Percentiles rank a stretch among this genome's conserved stretches.
Evolutionary conservation across 495 filamentous ascomycete species (phyloP).

Genomic region (Tuber magnatum): DNA sequence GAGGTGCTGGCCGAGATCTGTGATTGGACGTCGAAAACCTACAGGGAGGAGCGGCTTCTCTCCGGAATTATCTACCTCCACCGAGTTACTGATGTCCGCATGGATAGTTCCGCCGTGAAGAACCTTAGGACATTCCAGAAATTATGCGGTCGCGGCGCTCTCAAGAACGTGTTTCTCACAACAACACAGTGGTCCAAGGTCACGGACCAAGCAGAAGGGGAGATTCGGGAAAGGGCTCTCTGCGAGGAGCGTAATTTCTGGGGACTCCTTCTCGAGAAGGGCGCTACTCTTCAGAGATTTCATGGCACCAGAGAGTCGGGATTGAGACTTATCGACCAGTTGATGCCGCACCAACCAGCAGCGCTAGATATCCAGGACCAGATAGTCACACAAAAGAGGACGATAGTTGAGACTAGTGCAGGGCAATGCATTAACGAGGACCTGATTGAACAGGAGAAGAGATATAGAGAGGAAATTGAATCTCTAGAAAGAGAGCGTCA

Average conservation of each 20-base stretch:
- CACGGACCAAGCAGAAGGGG: conserved; percentile 15
- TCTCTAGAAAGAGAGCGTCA: conserved; percentile 28
- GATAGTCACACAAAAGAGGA: conserved; percentile 23
- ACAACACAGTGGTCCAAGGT: conserved; percentile 47
- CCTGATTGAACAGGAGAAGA: conserved; percentile 21
- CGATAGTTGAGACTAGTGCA: conserved; percentile 43
- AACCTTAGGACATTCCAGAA: too few relatives aligned
- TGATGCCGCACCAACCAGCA: conserved; percentile 15
- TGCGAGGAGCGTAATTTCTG: conserved; percentile 38
- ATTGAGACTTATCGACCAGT: conserved; percentile 33
- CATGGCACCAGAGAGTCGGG: conserved; percentile 40
- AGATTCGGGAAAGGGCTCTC: not conserved
- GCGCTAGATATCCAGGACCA: conserved; percentile 43
- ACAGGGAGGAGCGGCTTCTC: conserved; percentile 32
- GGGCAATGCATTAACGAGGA: conserved; percentile 40
- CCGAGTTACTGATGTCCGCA: conserved; percentile 43
- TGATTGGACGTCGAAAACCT: conserved; percentile 36
- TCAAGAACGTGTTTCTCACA: conserved; percentile 42
- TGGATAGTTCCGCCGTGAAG: conserved; percentile 40
- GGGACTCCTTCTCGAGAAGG: conserved; percentile 40
- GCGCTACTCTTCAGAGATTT: conserved; percentile 34
- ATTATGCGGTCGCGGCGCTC: too few relatives aligned
- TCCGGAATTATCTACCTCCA: conserved; percentile 48
- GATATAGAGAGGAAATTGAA: not conserved
- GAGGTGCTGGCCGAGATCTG: conserved; percentile 45